Conservation (phyloP, 1,139 yeast genomes). For the Diutina rugosa region DNA sequence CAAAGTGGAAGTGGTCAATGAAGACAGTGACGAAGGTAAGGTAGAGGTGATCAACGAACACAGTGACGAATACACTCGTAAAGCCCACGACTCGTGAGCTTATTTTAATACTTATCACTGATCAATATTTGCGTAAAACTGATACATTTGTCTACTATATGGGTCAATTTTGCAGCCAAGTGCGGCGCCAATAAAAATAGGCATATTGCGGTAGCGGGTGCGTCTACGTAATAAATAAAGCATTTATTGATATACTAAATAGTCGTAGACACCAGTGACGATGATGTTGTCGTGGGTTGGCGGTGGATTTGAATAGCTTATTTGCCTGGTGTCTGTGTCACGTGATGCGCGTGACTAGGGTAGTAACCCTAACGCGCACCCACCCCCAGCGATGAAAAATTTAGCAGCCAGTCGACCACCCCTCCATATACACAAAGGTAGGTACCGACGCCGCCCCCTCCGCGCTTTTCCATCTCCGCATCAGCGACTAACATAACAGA, state of each 20-base stretch:
- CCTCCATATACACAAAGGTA: not conserved
- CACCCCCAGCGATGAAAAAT: not conserved
- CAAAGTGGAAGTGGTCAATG: conserved; percentile 5
- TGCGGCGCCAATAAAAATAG: not conserved
- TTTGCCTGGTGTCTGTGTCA: not conserved
- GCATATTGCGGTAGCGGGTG: too few relatives aligned
- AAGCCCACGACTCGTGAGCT: not conserved
- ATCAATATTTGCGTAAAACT: not conserved
- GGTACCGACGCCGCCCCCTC: not conserved
- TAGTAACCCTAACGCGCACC: not conserved
- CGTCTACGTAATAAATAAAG: too few relatives aligned
- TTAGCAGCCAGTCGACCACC: not conserved
- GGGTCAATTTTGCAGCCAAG: not conserved
- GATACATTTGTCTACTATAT: not conserved
- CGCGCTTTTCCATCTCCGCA: not conserved
- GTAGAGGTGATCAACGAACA: not conserved
- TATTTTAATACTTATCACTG: too few relatives aligned
- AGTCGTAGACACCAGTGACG: too few relatives aligned
- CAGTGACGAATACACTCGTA: not conserved
- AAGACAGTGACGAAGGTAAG: conserved; percentile 8
- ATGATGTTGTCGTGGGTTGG: too few relatives aligned
- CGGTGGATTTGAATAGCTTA: not conserved
- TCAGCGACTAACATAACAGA: not conserved
- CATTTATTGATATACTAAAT: too few relatives aligned
- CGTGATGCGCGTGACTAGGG: not conserved